Evolutionary conservation across 2,329 filamentous ascomycete species (phyloP), one percentile per base, ranked within the genome.

Genomic region (Pseudogymnoascus sp.): DNA sequence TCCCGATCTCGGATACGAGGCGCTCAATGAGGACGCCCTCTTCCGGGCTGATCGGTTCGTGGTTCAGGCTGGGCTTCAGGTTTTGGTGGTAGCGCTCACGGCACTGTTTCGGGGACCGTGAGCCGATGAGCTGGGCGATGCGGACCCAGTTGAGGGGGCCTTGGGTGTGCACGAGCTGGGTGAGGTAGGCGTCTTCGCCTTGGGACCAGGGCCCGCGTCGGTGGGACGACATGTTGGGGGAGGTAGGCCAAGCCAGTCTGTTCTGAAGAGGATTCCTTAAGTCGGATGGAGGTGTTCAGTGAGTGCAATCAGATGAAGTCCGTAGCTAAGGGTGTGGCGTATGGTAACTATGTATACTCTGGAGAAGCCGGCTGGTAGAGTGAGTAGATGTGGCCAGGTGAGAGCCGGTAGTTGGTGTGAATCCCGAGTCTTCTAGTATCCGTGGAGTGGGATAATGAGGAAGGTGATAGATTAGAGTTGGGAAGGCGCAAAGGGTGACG

Each of bases 1-100:
- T 93, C 66, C 92, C 92, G 78, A 91, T 86, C 70, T 89, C 83
- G 10, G 78, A 76, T 15, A 97, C 93, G 74, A 95, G 82, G 64
- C 83, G 80, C 77, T 93, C 87, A 71, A 97, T 96, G 70, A 86
- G 72, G 40, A 82, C 75, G 1, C 88, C 88, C 75, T 93, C 90
- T 36, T 88, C 84, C 0, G 82, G 76, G 3, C 85, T 85, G 72
- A 93, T 91, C 63, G 89, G 88, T 17, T 87, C 83, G 70, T 90
- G 88, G 73, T 89, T 89, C 38, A 93, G 78, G 1, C 80, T 78
- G 1, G 88, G 87, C 75, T 91, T 96, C 53, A 97, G 82, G 74
- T 97, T 96, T 73, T 97, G 93, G 73, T 96, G 91, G 73, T 90
- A 97, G 59, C 93, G 84, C 78, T 97, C 93, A 64, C 93, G 87